Base-by-base conservation (phyloP, 1,139 yeast species). In the Yamadazyma buinensis region DNA sequence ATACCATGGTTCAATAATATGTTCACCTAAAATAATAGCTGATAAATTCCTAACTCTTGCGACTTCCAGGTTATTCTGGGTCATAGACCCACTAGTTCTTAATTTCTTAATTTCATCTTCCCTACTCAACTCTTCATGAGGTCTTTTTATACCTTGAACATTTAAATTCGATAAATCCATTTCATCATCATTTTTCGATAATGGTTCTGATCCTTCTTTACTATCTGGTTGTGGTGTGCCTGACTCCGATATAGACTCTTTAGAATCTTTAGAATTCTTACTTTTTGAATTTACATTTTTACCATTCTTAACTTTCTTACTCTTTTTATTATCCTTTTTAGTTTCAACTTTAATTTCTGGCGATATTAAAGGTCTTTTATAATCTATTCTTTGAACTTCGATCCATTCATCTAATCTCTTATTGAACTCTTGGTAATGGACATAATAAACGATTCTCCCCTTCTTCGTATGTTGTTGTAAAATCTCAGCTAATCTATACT, bases 1-100 rank as follows among this genome's bases (percentile, higher is more conserved):
- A 60, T 92, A 94, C 99, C 99, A 92, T 2, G 99, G 98, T 55
- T 92, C 99, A 32, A 94, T 86, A 43, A 85, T 85, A 57, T 81
- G 88, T 43, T 84, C 85, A 1, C 98, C 99, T 61, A 92, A 78
- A 4, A 87, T 82, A 4, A 92, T 75, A 31, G 77, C 71, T 26
- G 77, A 70, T 44, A 94, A 69, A 54, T 92, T 92, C 48, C 97
- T 74, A 29, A 92, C 97, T 40, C 95, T 72, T 0, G 97, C 88
- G 18, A 92, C 87, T 53, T 92, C 98, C 53, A 80, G 82, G 46
- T 85, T 84, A 44, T 72, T 73, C 57, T 94, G 98, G 7, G 95
- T 85, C 98, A 94, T 92, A 1, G 97, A 90, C 2, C 98, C 98
- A 19, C 95, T 73, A 0, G 96, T 88, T 48, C 98, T 71, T 41